These are phyloP conservation scores for Setaria italica DNA, from an alignment of 202 grass and related monocot species.

Conservation along the genomic window DNA sequence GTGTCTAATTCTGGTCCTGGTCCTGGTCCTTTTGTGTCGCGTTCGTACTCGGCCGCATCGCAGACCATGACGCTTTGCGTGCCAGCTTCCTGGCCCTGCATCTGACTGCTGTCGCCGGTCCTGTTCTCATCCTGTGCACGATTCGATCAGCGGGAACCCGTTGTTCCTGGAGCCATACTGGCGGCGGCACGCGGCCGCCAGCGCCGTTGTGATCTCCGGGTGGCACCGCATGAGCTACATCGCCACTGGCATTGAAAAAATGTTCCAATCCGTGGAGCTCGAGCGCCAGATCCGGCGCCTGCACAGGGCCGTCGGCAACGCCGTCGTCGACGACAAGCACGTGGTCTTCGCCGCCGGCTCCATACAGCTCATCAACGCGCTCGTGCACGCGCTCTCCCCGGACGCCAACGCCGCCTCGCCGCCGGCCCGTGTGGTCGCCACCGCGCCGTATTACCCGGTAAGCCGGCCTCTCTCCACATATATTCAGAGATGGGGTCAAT, in stretches of 20 bases:
- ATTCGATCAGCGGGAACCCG: conserved; percentile 62
- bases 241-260: not conserved
- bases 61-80: too few species aligned
- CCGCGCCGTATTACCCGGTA: conserved; percentile 65
- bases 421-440: conserved; percentile 65
- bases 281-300: conserved; percentile 51
- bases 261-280: conserved; percentile 63
- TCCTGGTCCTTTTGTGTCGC: too few species aligned
- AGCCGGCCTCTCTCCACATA: too few species aligned
- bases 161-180: conserved; percentile 85
- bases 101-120: too few species aligned
- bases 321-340: too few species aligned
- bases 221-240: conserved; percentile 84
- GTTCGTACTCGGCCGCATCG: too few species aligned
- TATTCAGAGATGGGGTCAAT: too few species aligned
- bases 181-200: conserved; percentile 59
- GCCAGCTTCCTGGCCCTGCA: too few species aligned
- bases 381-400: conserved; percentile 71
- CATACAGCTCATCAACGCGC: conserved; percentile 68
- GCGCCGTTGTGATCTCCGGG: conserved; percentile 69
- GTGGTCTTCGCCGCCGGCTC: too few species aligned
- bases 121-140: too few species aligned
- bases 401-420: conserved; percentile 41
- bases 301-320: too few species aligned
- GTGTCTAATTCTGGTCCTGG: too few species aligned